A percentile compares a stretch with the other conserved stretches of the same genome.
Evolutionary conservation across 768 basidiomycete genomes (phyloP).

Genomic region (Mycena venus): DNA sequence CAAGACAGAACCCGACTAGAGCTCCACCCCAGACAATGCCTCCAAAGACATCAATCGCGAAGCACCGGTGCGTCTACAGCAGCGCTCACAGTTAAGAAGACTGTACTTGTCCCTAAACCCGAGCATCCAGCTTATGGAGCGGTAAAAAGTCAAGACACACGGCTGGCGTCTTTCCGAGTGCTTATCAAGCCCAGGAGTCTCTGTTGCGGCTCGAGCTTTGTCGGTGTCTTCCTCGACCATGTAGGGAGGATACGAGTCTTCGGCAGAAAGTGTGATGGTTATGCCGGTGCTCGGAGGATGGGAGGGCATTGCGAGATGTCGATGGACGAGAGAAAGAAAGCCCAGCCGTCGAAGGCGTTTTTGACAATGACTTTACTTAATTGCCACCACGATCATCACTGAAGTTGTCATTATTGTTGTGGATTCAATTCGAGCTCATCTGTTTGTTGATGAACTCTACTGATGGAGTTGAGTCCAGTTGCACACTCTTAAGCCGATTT

Average conservation of each 20-base stretch:
- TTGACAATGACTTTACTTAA: too few species aligned
- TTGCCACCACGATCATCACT: too few species aligned
- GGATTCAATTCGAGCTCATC: too few species aligned
- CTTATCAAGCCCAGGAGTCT: not conserved
- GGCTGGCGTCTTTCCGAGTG: not conserved
- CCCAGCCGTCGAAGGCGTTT: too few species aligned
- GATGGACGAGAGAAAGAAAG: too few species aligned
- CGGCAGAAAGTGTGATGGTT: too few species aligned
- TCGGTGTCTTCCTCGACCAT: not conserved
- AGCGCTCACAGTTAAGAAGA: conserved; percentile 35
- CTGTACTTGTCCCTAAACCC: conserved; percentile 42
- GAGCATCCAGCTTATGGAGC: conserved; percentile 39
- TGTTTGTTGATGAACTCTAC: too few species aligned
- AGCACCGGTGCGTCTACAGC: not conserved
- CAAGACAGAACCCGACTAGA: conserved; percentile 41
- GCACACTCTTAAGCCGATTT: too few species aligned
- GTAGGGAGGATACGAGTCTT: not conserved
- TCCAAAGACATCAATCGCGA: conserved; percentile 7
- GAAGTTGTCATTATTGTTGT: too few species aligned
- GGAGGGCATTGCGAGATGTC: too few species aligned
- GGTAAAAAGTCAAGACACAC: conserved; percentile 28
- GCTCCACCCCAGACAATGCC: conserved; percentile 42
- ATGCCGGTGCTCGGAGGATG: too few species aligned
- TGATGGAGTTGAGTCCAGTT: too few species aligned
- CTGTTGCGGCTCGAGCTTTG: not conserved